Evolutionary conservation across 2,329 filamentous ascomycete species (phyloP).

Genomic region (Sordariomycetes sp.): DNA sequence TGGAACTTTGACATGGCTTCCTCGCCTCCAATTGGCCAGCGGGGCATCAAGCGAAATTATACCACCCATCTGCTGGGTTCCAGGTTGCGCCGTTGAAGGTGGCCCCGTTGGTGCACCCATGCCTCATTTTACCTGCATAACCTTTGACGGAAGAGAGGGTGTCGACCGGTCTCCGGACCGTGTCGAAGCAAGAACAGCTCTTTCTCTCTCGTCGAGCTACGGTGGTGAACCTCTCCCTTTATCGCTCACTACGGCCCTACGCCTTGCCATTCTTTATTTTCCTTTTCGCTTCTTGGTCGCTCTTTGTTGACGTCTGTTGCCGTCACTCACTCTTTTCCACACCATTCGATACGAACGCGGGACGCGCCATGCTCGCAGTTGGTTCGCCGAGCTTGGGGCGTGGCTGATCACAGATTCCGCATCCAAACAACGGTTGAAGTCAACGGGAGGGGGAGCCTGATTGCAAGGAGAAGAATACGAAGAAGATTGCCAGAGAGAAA

Average conservation of each 20-base stretch:
- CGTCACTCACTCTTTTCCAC: not conserved
- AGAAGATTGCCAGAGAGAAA: too few relatives aligned
- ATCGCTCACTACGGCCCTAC: too few relatives aligned
- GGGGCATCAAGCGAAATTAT: not conserved
- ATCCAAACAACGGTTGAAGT: not conserved
- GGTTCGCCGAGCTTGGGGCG: not conserved
- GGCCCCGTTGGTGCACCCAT: not conserved
- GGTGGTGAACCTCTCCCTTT: too few relatives aligned
- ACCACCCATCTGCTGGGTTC: not conserved
- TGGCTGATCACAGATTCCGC: not conserved
- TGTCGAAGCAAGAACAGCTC: too few relatives aligned
- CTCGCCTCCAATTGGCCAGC: not conserved
- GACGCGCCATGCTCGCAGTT: not conserved
- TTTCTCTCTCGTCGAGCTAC: too few relatives aligned
- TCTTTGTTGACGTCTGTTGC: not conserved
- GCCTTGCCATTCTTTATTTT: too few relatives aligned
- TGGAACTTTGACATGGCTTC: too few relatives aligned
- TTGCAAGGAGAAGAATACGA: too few relatives aligned
- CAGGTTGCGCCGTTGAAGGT: not conserved
- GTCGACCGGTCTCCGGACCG: not conserved
- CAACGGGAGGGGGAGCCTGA: too few relatives aligned
- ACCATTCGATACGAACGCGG: not conserved
- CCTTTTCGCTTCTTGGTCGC: too few relatives aligned
- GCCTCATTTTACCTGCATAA: constrained; percentile 2
- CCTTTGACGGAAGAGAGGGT: not conserved